Evolutionary conservation across 495 filamentous ascomycete species (phyloP).

Genomic region (Rhizodiscina lignyota): DNA sequence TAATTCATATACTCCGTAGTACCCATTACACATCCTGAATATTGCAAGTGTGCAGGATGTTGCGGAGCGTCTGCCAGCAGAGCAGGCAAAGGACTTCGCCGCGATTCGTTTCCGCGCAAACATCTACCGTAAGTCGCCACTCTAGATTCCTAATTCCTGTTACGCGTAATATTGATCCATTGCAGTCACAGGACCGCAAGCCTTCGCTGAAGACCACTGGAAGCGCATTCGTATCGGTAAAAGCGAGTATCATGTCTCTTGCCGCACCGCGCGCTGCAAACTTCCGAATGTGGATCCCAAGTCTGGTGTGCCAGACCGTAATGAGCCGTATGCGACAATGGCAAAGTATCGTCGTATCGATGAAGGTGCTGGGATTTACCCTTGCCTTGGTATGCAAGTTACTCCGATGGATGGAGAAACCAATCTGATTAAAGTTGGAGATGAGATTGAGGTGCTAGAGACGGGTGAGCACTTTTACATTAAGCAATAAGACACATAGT

Average conservation of each 20-base stretch:
- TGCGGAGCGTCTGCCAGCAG: constrained; percentile 13
- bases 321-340: constrained; percentile 60
- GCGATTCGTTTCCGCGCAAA: constrained; percentile 69
- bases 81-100: constrained; percentile 28
- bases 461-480: constrained; percentile 43
- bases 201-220: constrained; percentile 67
- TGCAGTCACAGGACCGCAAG: constrained; percentile 39
- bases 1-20: constrained; percentile 27
- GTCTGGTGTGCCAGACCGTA: constrained; percentile 50
- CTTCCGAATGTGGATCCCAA: constrained; percentile 69
- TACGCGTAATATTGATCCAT: constrained; percentile 13
- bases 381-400: constrained; percentile 75
- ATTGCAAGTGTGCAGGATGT: constrained; percentile 55
- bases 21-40: constrained; percentile 69
- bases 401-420: constrained; percentile 36
- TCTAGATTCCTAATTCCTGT: constrained; percentile 15
- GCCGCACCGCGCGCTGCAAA: constrained; percentile 58
- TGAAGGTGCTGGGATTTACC: constrained; percentile 45
- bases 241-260: constrained; percentile 40
- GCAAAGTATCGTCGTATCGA: constrained; percentile 57
- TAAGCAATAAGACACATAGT: background rate
- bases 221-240: constrained; percentile 45
- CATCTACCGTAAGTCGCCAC: constrained; percentile 39
- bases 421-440: constrained; percentile 37
- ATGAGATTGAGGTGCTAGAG: constrained; percentile 41